These are phyloP conservation scores for Rachicladosporium sp. DNA, from an alignment of 2,329 filamentous ascomycete species.

Conservation along the genomic window DNA sequence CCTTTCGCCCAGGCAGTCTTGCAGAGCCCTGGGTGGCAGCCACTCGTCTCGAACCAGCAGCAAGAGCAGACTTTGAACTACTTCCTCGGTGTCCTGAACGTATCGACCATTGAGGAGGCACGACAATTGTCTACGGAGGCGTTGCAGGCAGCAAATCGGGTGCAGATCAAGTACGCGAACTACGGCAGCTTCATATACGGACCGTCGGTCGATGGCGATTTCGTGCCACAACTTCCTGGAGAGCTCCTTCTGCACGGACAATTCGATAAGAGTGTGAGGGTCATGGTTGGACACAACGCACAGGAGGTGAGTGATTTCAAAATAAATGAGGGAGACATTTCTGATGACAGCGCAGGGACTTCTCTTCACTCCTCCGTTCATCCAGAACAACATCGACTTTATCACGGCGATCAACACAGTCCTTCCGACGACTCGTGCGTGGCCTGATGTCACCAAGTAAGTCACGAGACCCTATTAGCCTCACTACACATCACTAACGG, in stretches of 20 bases:
- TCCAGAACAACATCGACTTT: conserved; percentile 22
- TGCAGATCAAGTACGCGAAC: conserved; percentile 28
- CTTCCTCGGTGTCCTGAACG: conserved; percentile 32
- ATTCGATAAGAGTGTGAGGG: conserved; percentile 32
- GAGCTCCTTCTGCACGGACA: conserved; percentile 31
- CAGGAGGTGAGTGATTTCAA: conserved; percentile 21
- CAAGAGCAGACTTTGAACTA: conserved; percentile 29
- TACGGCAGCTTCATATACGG: conserved; percentile 35
- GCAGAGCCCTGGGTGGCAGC: conserved; percentile 35
- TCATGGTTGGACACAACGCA: conserved; percentile 35
- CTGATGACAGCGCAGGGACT: conserved; percentile 19
- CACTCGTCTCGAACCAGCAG: conserved; percentile 20
- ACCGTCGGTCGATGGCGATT: conserved; percentile 39
- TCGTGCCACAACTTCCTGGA: conserved; percentile 36
- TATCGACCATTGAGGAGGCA: conserved; percentile 33
- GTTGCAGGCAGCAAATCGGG: conserved; percentile 32
- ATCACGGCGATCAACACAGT: conserved; percentile 13
- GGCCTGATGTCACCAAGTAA: conserved; percentile 16
- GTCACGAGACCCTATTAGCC: too few species aligned
- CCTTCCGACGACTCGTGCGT: conserved; percentile 21
- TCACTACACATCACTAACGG: too few species aligned
- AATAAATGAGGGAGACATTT: neutral
- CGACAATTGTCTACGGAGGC: conserved; percentile 27
- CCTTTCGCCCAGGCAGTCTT: conserved; percentile 36
- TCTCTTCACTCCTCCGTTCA: conserved; percentile 30